Evolutionary conservation across 2,329 filamentous ascomycete species (phyloP).

Genomic region (Colletotrichum sp.): DNA sequence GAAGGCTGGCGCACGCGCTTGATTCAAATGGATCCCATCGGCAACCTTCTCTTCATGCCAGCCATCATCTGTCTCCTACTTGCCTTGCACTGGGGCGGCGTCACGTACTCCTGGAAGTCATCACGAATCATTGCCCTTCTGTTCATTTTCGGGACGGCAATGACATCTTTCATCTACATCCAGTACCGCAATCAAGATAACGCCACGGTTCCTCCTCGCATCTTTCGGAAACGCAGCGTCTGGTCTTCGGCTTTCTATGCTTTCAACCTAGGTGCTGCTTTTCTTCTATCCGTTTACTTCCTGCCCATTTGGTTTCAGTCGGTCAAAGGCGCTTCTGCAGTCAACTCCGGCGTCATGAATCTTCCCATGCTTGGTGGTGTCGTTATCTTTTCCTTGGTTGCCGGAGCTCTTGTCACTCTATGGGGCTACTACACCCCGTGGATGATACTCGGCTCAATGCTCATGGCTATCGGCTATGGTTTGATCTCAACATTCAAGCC

Average conservation of each 20-base stretch:
- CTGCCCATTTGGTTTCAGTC: conserved; percentile 52
- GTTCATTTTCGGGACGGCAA: conserved; percentile 44
- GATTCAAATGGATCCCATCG: conserved; percentile 25
- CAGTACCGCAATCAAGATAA: conserved; percentile 43
- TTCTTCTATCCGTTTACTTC: conserved; percentile 37
- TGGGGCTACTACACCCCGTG: conserved; percentile 51
- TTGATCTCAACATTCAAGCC: conserved; percentile 45
- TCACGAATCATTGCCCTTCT: conserved; percentile 56
- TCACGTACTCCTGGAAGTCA: conserved; percentile 54
- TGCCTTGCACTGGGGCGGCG: conserved; percentile 55
- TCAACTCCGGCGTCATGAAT: conserved; percentile 44
- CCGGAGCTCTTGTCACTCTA: conserved; percentile 38
- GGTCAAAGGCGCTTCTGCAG: conserved; percentile 42
- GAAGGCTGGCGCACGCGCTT: conserved; percentile 10
- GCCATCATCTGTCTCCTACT: conserved; percentile 51
- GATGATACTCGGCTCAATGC: conserved; percentile 40
- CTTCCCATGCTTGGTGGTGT: conserved; percentile 43
- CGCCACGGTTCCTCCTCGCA: conserved; percentile 47
- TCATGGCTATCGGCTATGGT: conserved; percentile 41
- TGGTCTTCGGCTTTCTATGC: conserved; percentile 36
- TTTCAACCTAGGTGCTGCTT: conserved; percentile 42
- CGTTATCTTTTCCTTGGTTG: conserved; percentile 36
- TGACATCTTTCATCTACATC: conserved; percentile 39
- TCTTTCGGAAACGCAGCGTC: conserved; percentile 44
- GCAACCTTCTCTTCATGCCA: conserved; percentile 34